These are phyloP conservation scores for Heterobasidion irregulare DNA, from an alignment of 1,284 basidiomycete species.

Conservation along the genomic window DNA sequence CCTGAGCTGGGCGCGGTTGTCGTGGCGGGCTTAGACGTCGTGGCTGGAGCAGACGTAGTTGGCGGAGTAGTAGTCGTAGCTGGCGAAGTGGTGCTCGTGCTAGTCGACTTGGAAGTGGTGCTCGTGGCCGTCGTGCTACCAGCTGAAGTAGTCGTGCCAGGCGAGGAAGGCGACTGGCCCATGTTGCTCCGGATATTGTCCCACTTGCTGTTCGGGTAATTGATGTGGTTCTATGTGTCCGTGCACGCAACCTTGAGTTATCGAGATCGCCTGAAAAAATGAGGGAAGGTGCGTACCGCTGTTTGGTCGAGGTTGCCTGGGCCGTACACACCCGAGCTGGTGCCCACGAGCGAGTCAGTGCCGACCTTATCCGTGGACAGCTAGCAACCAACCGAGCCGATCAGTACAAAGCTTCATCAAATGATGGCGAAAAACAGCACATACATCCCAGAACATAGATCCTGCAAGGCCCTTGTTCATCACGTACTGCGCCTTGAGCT, in stretches of 20 bases:
- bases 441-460: slow-evolving; percentile 76
- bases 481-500: slow-evolving; percentile 74
- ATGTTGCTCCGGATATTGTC: slow-evolving; percentile 62
- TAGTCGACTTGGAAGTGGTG: not conserved
- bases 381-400: slow-evolving; percentile 25
- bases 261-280: not conserved
- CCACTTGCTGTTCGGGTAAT: slow-evolving; percentile 59
- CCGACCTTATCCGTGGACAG: slow-evolving; percentile 60
- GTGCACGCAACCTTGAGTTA: not conserved
- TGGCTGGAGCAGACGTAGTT: slow-evolving; percentile 16
- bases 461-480: slow-evolving; percentile 56
- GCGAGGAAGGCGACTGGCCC: slow-evolving; percentile 20
- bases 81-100: not conserved
- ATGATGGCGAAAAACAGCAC: slow-evolving; percentile 12
- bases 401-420: not conserved
- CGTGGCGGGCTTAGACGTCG: slow-evolving; percentile 13
- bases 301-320: slow-evolving; percentile 48
- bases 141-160: slow-evolving; percentile 12
- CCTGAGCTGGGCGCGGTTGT: not conserved
- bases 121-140: slow-evolving; percentile 15
- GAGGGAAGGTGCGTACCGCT: slow-evolving; percentile 16
- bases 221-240: slow-evolving; percentile 52
- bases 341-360: slow-evolving; percentile 45
- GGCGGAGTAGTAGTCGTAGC: not conserved
- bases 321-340: slow-evolving; percentile 33